These are phyloP conservation scores for Fusarium phyllophilum DNA, from an alignment of 2,329 filamentous ascomycete species.

Conservation along the genomic window DNA sequence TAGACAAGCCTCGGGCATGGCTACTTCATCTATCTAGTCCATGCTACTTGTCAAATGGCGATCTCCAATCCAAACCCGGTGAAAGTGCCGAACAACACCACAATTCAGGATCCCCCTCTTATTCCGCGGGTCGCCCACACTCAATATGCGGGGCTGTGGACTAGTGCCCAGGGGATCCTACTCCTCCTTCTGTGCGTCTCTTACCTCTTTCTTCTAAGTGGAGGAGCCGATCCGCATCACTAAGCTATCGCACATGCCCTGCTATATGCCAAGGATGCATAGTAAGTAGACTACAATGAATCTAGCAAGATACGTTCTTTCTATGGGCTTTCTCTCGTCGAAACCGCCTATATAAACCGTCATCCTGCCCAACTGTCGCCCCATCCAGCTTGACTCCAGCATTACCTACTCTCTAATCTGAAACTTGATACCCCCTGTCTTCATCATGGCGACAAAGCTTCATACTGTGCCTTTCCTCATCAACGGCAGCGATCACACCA, in stretches of 20 bases:
- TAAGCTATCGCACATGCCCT: background rate
- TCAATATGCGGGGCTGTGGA: slow-evolving; percentile 29
- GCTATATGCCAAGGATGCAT: background rate
- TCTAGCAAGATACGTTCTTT: background rate
- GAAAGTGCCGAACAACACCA: slow-evolving; percentile 28
- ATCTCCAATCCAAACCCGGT: slow-evolving; percentile 15
- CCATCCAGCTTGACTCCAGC: background rate
- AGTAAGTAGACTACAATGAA: background rate
- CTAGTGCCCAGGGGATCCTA: background rate
- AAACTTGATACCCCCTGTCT: background rate
- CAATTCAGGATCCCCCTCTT: slow-evolving; percentile 24
- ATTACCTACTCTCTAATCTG: background rate
- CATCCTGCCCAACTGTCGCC: background rate
- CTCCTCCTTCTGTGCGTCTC: slow-evolving; percentile 1
- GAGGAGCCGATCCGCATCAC: slow-evolving; percentile 12
- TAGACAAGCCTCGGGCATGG: slow-evolving; percentile 12
- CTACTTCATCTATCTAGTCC: slow-evolving; percentile 6
- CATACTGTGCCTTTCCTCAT: slow-evolving; percentile 55
- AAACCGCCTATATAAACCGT: slow-evolving; percentile 28
- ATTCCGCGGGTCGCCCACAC: slow-evolving; percentile 19
- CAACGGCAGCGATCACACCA: slow-evolving; percentile 56
- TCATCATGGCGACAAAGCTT: slow-evolving; percentile 32
- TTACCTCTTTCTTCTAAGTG: background rate
- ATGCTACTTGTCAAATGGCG: background rate
- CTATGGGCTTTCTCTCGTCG: background rate